These are phyloP conservation scores for Moringa oleifera DNA, from an alignment of 345 rosid species.

Conservation along the genomic window DNA sequence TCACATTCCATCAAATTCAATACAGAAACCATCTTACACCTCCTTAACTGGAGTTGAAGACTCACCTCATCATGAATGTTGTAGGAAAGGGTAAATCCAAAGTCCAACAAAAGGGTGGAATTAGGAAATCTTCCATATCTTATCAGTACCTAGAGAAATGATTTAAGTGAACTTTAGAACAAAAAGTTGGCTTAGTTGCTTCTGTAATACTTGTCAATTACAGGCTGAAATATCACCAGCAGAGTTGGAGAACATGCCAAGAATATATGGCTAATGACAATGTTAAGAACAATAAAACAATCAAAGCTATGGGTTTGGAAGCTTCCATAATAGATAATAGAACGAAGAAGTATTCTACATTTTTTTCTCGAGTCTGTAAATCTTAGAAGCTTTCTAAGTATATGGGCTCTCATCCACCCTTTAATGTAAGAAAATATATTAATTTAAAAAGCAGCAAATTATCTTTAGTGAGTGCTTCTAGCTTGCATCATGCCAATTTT, in stretches of 20 bases:
- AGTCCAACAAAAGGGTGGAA: slow-evolving; percentile 69
- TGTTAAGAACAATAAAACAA: too few species aligned
- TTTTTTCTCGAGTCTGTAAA: not conserved
- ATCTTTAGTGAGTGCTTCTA: not conserved
- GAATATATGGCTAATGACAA: not conserved
- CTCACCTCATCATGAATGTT: slow-evolving; percentile 75
- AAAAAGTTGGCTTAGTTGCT: too few species aligned
- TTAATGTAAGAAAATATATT: too few species aligned
- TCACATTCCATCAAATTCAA: not conserved
- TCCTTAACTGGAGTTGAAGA: slow-evolving; percentile 8
- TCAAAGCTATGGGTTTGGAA: not conserved
- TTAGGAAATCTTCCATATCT: slow-evolving; percentile 73
- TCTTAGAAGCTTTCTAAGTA: not conserved
- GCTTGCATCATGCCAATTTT: not conserved
- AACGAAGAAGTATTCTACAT: not conserved
- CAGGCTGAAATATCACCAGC: not conserved
- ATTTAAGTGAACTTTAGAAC: slow-evolving; percentile 10
- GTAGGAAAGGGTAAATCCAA: slow-evolving; percentile 68
- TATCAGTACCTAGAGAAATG: slow-evolving; percentile 48
- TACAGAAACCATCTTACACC: not conserved
- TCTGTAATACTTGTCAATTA: not conserved
- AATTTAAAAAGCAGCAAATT: not conserved
- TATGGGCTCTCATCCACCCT: not conserved
- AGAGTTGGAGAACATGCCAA: not conserved
- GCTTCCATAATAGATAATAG: not conserved